phyloP scores from a whole-genome alignment of 129 eudicot genomes.

The Ambrosia artemisiifolia region DNA sequence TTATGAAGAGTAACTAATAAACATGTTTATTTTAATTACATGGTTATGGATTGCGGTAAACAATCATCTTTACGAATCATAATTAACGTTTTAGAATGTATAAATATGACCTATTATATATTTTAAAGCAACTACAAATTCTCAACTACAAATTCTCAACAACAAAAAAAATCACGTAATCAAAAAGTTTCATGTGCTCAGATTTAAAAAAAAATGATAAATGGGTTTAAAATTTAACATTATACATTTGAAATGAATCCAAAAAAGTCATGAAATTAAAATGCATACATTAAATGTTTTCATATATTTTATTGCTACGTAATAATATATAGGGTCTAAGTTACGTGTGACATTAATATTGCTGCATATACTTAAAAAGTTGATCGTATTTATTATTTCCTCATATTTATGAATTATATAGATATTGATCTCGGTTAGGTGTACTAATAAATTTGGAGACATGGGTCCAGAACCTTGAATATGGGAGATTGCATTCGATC shows the following conservation, averaged over 20 bases:
- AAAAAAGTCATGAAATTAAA: background rate
- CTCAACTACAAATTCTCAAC: too few relatives aligned
- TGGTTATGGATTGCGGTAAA: too few relatives aligned
- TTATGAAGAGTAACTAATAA: background rate
- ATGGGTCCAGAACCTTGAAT: constrained; percentile 24
- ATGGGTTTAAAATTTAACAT: too few relatives aligned
- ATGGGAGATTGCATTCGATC: constrained; percentile 26
- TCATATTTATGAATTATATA: constrained; percentile 3
- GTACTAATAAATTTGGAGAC: constrained; percentile 7
- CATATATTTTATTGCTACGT: background rate
- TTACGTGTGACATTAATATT: background rate
- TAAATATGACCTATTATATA: background rate
- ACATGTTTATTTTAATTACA: too few relatives aligned
- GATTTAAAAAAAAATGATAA: too few relatives aligned
- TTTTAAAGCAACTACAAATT: background rate
- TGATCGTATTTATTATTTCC: background rate
- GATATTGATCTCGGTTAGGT: constrained; percentile 24
- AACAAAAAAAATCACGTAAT: background rate
- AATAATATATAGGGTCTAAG: too few relatives aligned
- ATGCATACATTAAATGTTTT: background rate
- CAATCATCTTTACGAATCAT: background rate
- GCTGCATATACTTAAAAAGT: background rate
- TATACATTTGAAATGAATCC: too few relatives aligned
- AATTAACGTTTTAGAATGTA: background rate
- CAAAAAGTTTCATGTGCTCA: background rate